These are phyloP conservation scores for Candida sp. DNA, from an alignment of 1,139 yeast species.

Conservation along the genomic window DNA sequence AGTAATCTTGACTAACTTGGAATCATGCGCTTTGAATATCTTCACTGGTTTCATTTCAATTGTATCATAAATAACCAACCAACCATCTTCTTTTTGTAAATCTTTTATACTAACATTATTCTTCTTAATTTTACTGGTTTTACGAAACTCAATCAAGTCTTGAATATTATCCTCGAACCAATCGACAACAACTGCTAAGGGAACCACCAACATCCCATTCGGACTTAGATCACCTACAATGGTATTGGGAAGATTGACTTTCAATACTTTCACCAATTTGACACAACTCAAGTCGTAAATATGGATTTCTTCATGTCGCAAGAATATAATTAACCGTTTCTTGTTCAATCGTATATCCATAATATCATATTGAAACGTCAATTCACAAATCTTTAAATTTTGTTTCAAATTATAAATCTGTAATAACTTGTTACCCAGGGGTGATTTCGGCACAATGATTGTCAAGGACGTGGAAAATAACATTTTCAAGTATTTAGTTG, in stretches of 20 bases:
- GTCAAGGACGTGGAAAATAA: constrained; percentile 68
- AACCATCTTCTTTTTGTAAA: constrained; percentile 29
- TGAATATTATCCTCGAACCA: constrained; percentile 3
- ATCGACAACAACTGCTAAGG: constrained; percentile 23
- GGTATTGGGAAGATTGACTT: constrained; percentile 30
- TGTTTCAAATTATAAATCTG: constrained; percentile 68
- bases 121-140: constrained; percentile 12
- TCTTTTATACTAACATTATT: constrained; percentile 21
- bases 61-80: constrained; percentile 59
- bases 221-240: constrained; percentile 47
- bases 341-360: constrained; percentile 63
- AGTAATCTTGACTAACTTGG: constrained; percentile 44
- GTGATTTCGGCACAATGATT: constrained; percentile 52
- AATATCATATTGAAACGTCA: constrained; percentile 62
- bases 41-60: constrained; percentile 52
- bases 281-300: constrained; percentile 74
- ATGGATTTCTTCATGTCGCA: constrained; percentile 61
- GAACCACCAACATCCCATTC: constrained; percentile 44
- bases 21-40: constrained; percentile 57
- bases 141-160: constrained; percentile 8
- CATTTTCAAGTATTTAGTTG: constrained; percentile 51
- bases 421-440: constrained; percentile 45
- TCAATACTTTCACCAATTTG: constrained; percentile 62
- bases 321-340: constrained; percentile 57
- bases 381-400: constrained; percentile 64